Evolutionary conservation across 2,329 filamentous ascomycete species (phyloP), one percentile per base, ranked within the genome.

Genomic region (Lasiodiplodia sp.): DNA sequence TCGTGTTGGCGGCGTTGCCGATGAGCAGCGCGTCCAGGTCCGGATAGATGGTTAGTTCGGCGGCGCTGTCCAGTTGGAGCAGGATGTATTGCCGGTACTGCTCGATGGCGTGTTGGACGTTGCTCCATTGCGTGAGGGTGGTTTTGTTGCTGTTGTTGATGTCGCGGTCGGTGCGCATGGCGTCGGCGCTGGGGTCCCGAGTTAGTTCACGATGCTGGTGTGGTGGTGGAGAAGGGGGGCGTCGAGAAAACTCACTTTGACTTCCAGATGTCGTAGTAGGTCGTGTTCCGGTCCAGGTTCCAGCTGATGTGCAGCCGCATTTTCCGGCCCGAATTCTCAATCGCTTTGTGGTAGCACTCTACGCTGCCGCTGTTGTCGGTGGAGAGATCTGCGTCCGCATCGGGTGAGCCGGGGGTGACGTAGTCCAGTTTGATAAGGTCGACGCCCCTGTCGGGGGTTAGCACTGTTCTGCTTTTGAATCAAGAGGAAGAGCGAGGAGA

Each of bases 11-110:
- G n/a, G 70, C 34, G 53, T 77, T 77, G 23, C 70, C 75, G 34
- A 74, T 69, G 34, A 73, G 75, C 12, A 75, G 67, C 31, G 73
- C 76, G 52, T 76, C 75, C 73, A 77, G 74, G 66, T 77, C 75
- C 0, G 74, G 74, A 47, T 73, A 72, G 38, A 74, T 71, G 5
- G 70, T 75, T 31, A 75, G 63, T 4, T 71, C 68, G 1, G 38
- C 68, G 23, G 69, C 67, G 21, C 70, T 71, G 57, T 70, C 67
- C n/a, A 64, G 68, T 7, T 73, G 72, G 1, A 69, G 69, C 11
- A 68, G 66, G 64, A 76, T 74, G 62, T 73, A 76, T 40, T 75
- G 71, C 5, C 75, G 72, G 67, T 77, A 77, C 55, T 76, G 73
- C 11, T 77, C 75, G 65, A 76, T 76, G 38, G 75, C 72, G 34